Evolutionary conservation across 371 early-diverging fungal species (phyloP).

Genomic region (Apophysomyces trapeziformis): DNA sequence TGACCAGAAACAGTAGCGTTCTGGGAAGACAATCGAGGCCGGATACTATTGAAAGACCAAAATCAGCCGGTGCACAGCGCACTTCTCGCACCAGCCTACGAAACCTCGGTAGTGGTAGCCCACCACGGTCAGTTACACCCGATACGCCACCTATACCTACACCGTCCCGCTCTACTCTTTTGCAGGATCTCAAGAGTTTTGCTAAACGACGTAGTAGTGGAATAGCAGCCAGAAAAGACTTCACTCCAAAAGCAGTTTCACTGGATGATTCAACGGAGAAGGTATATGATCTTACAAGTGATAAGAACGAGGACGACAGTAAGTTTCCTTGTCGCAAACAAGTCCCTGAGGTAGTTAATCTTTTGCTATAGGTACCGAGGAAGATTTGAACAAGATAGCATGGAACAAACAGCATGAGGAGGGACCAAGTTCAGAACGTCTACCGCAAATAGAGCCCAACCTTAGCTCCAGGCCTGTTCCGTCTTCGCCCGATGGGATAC

Average conservation of each 20-base stretch:
- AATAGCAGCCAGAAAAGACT: slow-evolving; percentile 6
- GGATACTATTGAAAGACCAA: slow-evolving; percentile 17
- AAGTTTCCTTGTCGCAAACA: background rate
- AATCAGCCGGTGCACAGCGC: slow-evolving; percentile 28
- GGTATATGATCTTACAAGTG: background rate
- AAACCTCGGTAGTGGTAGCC: slow-evolving; percentile 13
- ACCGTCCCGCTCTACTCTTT: slow-evolving; percentile 40
- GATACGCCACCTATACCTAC: slow-evolving; percentile 33
- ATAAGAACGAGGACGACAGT: background rate
- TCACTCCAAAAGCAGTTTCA: background rate
- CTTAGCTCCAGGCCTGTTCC: slow-evolving; percentile 6
- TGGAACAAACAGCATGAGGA: background rate
- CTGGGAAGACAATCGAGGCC: background rate
- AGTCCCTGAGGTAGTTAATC: too few relatives aligned
- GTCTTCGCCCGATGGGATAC: slow-evolving; percentile 21
- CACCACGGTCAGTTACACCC: slow-evolving; percentile 13
- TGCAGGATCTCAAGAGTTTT: slow-evolving; percentile 41
- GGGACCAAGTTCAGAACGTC: background rate
- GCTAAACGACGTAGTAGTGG: slow-evolving; percentile 35
- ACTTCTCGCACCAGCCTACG: slow-evolving; percentile 23
- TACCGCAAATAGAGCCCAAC: background rate
- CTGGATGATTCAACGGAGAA: background rate
- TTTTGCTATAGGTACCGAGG: background rate
- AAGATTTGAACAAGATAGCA: background rate
- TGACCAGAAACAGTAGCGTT: slow-evolving; percentile 2